Conservation (phyloP, 176 grass and related monocot species). For the Alloteropsis semialata region DNA sequence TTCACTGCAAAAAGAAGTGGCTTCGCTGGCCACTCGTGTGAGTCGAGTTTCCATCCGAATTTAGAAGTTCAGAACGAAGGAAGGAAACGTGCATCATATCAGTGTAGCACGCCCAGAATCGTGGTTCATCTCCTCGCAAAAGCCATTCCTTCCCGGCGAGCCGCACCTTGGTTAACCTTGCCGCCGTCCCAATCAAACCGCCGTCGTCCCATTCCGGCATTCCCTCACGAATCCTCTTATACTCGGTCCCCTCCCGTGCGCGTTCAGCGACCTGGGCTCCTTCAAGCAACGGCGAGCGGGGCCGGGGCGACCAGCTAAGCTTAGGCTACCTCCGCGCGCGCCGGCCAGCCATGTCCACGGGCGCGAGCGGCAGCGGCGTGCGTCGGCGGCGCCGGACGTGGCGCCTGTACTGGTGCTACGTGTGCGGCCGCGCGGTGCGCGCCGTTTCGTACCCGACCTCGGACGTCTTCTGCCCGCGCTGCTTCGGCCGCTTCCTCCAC, state of each 20-base stretch:
- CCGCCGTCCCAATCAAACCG: not conserved
- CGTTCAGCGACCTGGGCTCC: not conserved
- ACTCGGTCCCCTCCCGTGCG: not conserved
- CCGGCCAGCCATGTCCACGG: slow-evolving; percentile 13
- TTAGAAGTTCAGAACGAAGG: not conserved
- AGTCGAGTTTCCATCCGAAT: no score
- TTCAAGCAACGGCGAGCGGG: slow-evolving; percentile 2
- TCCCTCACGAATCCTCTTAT: not conserved
- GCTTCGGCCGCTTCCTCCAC: slow-evolving; percentile 76
- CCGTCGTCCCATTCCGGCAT: not conserved
- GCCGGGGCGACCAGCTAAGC: not conserved
- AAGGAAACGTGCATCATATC: not conserved
- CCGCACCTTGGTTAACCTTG: not conserved
- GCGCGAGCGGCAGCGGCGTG: not conserved
- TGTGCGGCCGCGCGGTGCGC: slow-evolving; percentile 67
- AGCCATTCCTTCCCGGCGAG: slow-evolving; percentile 64
- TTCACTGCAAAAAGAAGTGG: no score
- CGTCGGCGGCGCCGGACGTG: slow-evolving; percentile 54
- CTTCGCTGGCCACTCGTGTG: no score
- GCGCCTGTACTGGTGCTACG: slow-evolving; percentile 84
- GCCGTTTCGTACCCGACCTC: slow-evolving; percentile 58
- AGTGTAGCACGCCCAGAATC: slow-evolving; percentile 36
- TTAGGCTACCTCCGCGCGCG: not conserved
- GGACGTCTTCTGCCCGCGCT: slow-evolving; percentile 70
- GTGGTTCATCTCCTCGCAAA: slow-evolving; percentile 36